A percentile compares a stretch with the other conserved stretches of the same genome.
Conservation (phyloP, 371 early-diverging fungal genomes). For the Mortierella sp. region DNA sequence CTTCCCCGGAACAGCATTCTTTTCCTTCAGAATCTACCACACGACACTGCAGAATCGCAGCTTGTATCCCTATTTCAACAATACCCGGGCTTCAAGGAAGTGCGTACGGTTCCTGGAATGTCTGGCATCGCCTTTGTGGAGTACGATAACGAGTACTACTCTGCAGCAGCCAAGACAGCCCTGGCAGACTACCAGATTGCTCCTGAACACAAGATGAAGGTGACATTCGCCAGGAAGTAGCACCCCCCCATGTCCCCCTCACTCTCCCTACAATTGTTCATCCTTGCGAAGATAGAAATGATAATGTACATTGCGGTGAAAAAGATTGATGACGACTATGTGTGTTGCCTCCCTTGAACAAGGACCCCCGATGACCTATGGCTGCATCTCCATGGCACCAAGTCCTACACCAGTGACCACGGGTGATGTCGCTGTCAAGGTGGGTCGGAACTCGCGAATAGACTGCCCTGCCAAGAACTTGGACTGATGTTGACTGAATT, state of each 20-base stretch:
- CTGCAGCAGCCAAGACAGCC: constrained; percentile 80
- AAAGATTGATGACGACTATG: background rate
- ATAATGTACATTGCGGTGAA: background rate
- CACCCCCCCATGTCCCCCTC: background rate
- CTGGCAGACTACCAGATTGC: constrained; percentile 81
- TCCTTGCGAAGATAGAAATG: background rate
- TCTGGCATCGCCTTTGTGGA: constrained; percentile 95
- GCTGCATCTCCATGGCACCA: constrained; percentile 13
- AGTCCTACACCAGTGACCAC: constrained; percentile 3
- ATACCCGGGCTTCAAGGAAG: constrained; percentile 91
- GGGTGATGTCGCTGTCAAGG: constrained; percentile 7
- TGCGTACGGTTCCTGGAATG: constrained; percentile 89
- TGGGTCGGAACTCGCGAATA: background rate
- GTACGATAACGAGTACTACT: constrained; percentile 84
- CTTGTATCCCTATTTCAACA: constrained; percentile 76
- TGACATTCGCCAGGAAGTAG: constrained; percentile 83
- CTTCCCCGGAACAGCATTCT: constrained; percentile 87
- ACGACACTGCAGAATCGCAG: constrained; percentile 70
- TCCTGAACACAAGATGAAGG: constrained; percentile 79
- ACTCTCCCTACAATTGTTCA: background rate
- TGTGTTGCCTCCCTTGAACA: no score
- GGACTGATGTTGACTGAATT: constrained; percentile 32
- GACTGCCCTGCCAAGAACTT: constrained; percentile 9
- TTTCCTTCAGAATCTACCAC: constrained; percentile 91
- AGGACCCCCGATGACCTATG: constrained; percentile 4